Percentiles rank a stretch among this genome's conserved stretches.
Conservation (phyloP, 352 stramenopile species). For the Phytopythium mirpurense region DNA sequence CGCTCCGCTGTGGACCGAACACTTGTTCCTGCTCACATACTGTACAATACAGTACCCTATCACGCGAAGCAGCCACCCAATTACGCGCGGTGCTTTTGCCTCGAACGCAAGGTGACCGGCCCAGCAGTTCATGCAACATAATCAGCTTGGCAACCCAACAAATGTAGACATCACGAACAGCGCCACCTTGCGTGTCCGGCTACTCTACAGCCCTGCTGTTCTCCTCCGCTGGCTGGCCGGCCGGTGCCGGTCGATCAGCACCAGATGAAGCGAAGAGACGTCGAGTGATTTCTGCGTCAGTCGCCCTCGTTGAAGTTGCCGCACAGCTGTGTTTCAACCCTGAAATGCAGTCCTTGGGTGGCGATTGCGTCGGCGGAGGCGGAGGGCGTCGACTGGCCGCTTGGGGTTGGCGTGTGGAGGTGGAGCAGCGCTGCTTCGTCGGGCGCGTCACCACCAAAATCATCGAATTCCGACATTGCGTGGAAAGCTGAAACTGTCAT, state of each 20-base stretch:
- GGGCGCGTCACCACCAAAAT: conserved; percentile 4
- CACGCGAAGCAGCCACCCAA: conserved; percentile 1
- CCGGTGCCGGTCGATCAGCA: no score
- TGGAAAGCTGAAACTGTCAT: no score
- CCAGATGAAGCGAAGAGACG: not conserved
- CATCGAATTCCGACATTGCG: no score
- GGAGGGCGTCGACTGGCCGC: not conserved
- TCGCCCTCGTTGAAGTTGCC: conserved; percentile 5
- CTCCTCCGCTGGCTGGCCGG: no score
- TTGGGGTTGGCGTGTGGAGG: not conserved
- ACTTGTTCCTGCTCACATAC: no score
- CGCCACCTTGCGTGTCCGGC: conserved; percentile 3
- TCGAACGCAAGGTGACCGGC: not conserved
- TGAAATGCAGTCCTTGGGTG: no score
- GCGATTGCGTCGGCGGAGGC: not conserved
- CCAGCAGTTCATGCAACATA: not conserved
- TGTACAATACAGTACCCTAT: no score
- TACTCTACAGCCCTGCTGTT: no score
- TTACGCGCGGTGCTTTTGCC: not conserved
- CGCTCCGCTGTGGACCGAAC: not conserved
- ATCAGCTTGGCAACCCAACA: not conserved
- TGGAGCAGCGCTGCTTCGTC: conserved; percentile 7
- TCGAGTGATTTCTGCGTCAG: not conserved
- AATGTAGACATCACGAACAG: not conserved
- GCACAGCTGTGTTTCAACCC: not conserved